These are phyloP conservation scores for Sugiyamaella sp. DNA, from an alignment of 1,139 yeast genomes.

Conservation along the genomic window DNA sequence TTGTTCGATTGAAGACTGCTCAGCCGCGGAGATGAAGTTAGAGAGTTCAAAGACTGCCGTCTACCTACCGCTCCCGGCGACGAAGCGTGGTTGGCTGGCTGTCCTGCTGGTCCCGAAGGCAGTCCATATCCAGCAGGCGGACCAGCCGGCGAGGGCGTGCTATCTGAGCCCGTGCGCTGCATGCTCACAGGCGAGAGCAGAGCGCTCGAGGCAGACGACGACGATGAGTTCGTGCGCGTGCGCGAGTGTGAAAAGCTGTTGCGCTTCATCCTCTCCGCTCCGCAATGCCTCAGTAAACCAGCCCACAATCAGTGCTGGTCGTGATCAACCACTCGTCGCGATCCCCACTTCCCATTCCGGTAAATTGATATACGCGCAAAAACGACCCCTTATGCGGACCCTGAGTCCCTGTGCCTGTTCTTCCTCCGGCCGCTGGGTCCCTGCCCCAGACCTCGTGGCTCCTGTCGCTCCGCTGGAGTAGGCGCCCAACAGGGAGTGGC, in stretches of 20 bases:
- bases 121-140: background rate
- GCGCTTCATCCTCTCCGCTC: conserved; percentile 1
- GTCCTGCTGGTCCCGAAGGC: background rate
- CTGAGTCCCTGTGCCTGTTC: background rate
- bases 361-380: background rate
- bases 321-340: conserved; percentile 32
- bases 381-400: background rate
- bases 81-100: conserved; percentile 1
- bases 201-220: conserved; percentile 16
- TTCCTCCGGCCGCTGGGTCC: background rate
- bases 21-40: conserved; percentile 9
- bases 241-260: conserved; percentile 29
- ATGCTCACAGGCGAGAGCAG: conserved; percentile 9
- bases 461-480: background rate
- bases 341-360: background rate
- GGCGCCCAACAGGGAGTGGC: too few species aligned
- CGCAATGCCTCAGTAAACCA: conserved; percentile 56
- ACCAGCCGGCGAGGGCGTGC: conserved; percentile 10
- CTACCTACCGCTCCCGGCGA: conserved; percentile 5
- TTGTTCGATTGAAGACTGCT: conserved; percentile 2
- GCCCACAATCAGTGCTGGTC: conserved; percentile 37
- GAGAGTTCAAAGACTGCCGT: conserved; percentile 9
- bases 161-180: conserved; percentile 9
- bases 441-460: background rate
- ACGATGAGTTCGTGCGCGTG: conserved; percentile 38